Base-by-base conservation (phyloP, 495 filamentous ascomycete genomes). In the Lophiotrema nucula region DNA sequence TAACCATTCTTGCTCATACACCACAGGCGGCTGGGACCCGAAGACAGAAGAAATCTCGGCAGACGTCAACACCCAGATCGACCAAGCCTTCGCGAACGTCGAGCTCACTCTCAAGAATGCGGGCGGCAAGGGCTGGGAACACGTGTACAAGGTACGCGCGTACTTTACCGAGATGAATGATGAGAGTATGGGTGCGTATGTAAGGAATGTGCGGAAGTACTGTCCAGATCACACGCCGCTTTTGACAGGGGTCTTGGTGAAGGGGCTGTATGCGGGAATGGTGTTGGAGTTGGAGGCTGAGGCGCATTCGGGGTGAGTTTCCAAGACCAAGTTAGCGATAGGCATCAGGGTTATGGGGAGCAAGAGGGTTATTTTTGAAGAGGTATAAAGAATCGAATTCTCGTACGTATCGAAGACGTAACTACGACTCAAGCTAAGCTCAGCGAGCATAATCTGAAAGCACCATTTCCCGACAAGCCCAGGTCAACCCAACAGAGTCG, bases 1-100 rank as follows among this genome's bases (percentile, higher is more conserved):
- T 38, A 56, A 47, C 41, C n/a, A n/a, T 22, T 18, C 28, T 43
- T n/a, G n/a, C n/a, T n/a, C n/a, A n/a, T 19, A 47, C n/a, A 33
- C n/a, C 13, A n/a, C 41, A 56, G 53, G 53, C 44, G 53, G 53
- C 21, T 56, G 53, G 53, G 53, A 56, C 44, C 41, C 39, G n/a
- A 23, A 31, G 4, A 50, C 53, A 42, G 41, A 47, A 25, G 42
- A n/a, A n/a, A 56, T 56, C 16, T 28, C 53, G 18, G 4, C 42
- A 18, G 26, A 35, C 43, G n/a, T 33, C 16, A 23, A 22, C 22
- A 18, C 21, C 2, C 27, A 56, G 25, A 28, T 56, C 44, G 53
- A 28, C 24, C 53, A 56, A 48, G 53, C 53, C 21, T 56, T 48
- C 28, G 53, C 41, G 21, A 56, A 56, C 44, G 53, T 56, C 25